Conservation (phyloP, 2,329 filamentous ascomycete genomes). For the Aspergillus hortae region DNA sequence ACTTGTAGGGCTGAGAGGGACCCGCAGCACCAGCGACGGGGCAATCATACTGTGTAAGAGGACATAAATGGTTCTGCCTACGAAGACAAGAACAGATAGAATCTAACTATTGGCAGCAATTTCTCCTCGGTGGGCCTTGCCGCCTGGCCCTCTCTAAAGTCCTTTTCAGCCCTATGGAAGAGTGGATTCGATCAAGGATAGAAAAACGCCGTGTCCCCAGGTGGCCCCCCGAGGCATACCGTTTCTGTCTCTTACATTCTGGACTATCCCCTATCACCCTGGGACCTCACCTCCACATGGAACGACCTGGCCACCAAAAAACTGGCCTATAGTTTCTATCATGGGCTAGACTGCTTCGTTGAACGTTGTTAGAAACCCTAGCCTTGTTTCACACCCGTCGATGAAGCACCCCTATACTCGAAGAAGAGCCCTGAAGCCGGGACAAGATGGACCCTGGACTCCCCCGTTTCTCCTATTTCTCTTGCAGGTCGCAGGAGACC, state of each 20-base stretch:
- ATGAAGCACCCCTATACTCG: no score
- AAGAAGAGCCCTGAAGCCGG: no score
- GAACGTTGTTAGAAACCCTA: no score
- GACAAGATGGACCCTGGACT: background rate
- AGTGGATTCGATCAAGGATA: background rate
- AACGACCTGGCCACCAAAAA: no score
- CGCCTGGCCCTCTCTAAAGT: background rate
- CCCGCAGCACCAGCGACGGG: background rate
- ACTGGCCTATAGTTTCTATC: no score
- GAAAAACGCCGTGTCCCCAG: no score
- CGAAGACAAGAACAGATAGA: background rate
- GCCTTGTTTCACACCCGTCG: no score
- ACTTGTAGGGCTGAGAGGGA: background rate
- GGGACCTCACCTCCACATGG: no score
- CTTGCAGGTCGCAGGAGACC: constrained; percentile 69
- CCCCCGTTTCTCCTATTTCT: constrained; percentile 74
- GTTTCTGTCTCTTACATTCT: no score
- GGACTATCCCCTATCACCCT: no score
- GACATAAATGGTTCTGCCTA: background rate
- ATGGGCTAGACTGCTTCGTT: no score
- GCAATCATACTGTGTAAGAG: background rate
- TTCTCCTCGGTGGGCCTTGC: background rate
- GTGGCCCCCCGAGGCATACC: no score
- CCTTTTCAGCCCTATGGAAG: background rate
- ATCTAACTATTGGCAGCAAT: background rate